Base-by-base conservation (phyloP, 2,329 filamentous ascomycete species). In the Scortechinia acanthostroma region DNA sequence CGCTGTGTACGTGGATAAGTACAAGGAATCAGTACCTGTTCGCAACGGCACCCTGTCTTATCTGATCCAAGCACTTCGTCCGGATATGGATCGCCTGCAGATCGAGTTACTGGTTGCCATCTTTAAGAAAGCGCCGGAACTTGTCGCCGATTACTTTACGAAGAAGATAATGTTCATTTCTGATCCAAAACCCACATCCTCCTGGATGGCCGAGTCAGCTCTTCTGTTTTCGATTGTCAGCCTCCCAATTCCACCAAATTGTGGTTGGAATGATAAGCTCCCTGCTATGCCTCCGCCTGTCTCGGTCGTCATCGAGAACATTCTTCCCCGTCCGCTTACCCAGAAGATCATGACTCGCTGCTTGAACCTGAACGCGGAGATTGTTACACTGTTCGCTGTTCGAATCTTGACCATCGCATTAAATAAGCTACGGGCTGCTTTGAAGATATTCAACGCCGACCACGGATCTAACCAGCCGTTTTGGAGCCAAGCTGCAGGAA, bases 141-240 rank as follows among this genome's bases (percentile, higher is more conserved):
- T 83, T 3, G 69, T 83, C 2, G 74, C 76, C 22, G 74, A 81
- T 48, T 84, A 79, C 55, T 83, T 81, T 49, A 61, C 66, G 10
- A 74, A 71, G 53, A 74, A 75, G 48, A 66, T 61, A 22, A 70
- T 72, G 54, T 75, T 83, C 48, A 66, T 70, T 15, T 69, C 77
- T 43, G 77, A 83, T 21, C 76, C 78, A 0, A 82, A 80, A 51
- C 68, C 77, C 6, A 80, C 77, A 0, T 68, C 77, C 2, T 74
- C 75, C 1, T 84, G 80, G 80, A 72, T 83, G 51, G 77, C 77
- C 14, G 80, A 80, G 51, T 79, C 79, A 1, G 73, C 77, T 0
- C 75, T 83, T 49, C 56, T 84, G 2, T 82, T 79, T 53, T 76
- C 76, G 22, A 68, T 73, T 3, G 70, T 83, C 3, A 66, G 73